These are phyloP conservation scores for Linnemannia schmuckeri DNA, from an alignment of 192 early-diverging fungal genomes.

Conservation along the genomic window DNA sequence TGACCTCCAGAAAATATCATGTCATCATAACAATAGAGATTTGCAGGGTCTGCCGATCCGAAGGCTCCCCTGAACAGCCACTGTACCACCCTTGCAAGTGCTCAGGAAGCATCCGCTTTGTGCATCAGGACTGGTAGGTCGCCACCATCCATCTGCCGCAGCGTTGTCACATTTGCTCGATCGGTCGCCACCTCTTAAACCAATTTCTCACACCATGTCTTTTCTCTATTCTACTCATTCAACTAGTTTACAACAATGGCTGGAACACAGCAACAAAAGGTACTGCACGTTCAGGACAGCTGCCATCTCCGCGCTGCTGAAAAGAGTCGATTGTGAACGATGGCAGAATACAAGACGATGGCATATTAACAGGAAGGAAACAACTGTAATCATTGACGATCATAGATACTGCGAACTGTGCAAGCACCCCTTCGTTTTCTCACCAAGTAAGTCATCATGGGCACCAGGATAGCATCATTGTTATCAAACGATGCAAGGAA, in stretches of 20 bases:
- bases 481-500: not conserved
- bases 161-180: not conserved
- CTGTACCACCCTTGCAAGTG: conserved; percentile 97
- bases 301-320: not conserved
- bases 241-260: conserved; percentile 83
- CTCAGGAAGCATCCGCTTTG: conserved; percentile 93
- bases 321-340: not conserved
- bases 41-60: conserved; percentile 87
- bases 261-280: conserved; percentile 84
- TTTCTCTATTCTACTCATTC: not conserved
- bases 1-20: not conserved
- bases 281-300: conserved; percentile 32
- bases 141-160: not conserved
- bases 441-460: conserved; percentile 72
- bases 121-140: conserved; percentile 91
- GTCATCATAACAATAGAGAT: conserved; percentile 59
- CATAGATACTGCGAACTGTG: conserved; percentile 90
- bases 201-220: conserved; percentile 9
- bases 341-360: not conserved
- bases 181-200: not conserved
- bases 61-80: conserved; percentile 82
- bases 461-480: not conserved
- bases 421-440: conserved; percentile 86
- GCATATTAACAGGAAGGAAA: not conserved
- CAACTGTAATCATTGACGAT: conserved; percentile 3